Conservation (phyloP, 2,329 filamentous ascomycete genomes). For the Truncatella angustata region DNA sequence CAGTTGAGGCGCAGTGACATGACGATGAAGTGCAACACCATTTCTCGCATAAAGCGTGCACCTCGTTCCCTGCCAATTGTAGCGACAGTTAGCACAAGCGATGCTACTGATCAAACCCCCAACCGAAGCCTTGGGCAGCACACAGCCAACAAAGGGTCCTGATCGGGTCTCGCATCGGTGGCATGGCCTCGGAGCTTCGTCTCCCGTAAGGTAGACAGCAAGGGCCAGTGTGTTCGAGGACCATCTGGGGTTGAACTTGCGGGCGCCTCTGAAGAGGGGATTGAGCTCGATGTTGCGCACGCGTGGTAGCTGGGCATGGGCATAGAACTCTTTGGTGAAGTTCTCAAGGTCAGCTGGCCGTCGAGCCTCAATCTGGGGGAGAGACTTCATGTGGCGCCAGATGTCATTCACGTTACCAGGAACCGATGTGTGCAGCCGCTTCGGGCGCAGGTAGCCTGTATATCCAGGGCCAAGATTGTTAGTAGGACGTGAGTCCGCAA, state of each 20-base stretch:
- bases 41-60: conserved; percentile 1
- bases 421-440: background rate
- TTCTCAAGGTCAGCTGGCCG: background rate
- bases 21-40: too few relatives aligned
- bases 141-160: conserved; percentile 5
- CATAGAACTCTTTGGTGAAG: background rate
- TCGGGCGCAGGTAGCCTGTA: background rate
- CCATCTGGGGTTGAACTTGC: conserved; percentile 11
- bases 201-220: conserved; percentile 8
- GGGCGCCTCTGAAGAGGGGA: conserved; percentile 12
- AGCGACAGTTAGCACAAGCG: conserved; percentile 9
- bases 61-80: conserved; percentile 2
- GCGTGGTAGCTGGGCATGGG: background rate
- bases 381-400: background rate
- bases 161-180: background rate
- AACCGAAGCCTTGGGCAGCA: background rate
- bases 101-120: background rate
- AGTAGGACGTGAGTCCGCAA: background rate
- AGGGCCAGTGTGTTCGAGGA: background rate
- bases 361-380: background rate
- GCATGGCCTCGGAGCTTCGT: conserved; percentile 4
- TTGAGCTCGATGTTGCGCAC: conserved; percentile 8
- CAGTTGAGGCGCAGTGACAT: background rate
- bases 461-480: background rate
- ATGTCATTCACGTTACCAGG: background rate